Conservation (phyloP, 1,284 basidiomycete genomes). For the Irpex sp. region DNA sequence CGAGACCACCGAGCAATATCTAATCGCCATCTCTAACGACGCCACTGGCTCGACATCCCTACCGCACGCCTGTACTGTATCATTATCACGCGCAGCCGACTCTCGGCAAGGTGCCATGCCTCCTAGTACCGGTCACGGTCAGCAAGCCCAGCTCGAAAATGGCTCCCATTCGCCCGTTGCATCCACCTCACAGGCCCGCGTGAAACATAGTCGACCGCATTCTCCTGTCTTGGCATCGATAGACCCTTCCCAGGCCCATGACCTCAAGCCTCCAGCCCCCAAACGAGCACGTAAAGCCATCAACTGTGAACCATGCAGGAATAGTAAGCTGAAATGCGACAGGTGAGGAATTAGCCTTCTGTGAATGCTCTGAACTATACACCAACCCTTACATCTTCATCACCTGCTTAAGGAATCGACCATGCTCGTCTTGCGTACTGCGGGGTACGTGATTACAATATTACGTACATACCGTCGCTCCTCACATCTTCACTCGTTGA, state of each 20-base stretch:
- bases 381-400: background rate
- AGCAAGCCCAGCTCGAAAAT: background rate
- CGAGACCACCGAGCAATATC: background rate
- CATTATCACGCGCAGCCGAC: background rate
- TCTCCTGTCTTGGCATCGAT: slow-evolving; percentile 13
- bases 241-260: slow-evolving; percentile 6
- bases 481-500: slow-evolving; percentile 5
- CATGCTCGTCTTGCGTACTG: slow-evolving; percentile 78
- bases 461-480: background rate
- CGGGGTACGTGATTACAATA: slow-evolving; percentile 44
- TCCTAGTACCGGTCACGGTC: background rate
- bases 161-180: slow-evolving; percentile 6
- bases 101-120: background rate
- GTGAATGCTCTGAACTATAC: background rate
- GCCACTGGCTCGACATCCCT: background rate
- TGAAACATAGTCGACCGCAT: slow-evolving; percentile 15
- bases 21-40: background rate
- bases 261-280: slow-evolving; percentile 39
- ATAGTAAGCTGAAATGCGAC: slow-evolving; percentile 82
- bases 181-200: slow-evolving; percentile 9
- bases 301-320: slow-evolving; percentile 81
- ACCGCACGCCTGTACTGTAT: background rate
- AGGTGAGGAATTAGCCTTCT: slow-evolving; percentile 40
- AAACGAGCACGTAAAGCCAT: slow-evolving; percentile 80
- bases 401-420: slow-evolving; percentile 55